A percentile compares a stretch with the other conserved stretches of the same genome.
Conservation (phyloP, 2,329 filamentous ascomycete species). For the Madurella mycetomatis region DNA sequence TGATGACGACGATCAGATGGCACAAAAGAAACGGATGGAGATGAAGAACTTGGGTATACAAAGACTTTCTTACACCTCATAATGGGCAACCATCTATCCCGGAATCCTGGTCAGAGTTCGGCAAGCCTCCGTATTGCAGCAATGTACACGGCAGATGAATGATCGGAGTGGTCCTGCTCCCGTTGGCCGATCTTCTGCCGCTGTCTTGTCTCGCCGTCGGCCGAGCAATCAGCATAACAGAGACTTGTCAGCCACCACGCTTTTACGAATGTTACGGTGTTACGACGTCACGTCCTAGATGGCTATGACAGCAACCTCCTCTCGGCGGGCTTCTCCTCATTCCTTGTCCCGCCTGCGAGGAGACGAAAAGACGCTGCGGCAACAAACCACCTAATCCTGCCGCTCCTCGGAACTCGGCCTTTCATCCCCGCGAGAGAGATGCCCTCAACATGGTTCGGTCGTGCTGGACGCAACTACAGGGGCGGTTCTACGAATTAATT, state of each 20-base stretch:
- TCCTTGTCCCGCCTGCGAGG: conserved; percentile 5
- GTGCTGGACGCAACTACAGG: not conserved
- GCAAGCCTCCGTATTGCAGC: not conserved
- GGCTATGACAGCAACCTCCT: conserved; percentile 25
- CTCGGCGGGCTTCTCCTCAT: conserved; percentile 10
- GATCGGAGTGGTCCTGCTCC: conserved; percentile 1
- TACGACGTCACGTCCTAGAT: conserved; percentile 30
- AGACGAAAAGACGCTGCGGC: conserved; percentile 13
- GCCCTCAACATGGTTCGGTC: not conserved
- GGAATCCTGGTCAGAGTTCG: conserved; percentile 11
- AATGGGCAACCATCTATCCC: conserved; percentile 27
- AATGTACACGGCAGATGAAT: not conserved
- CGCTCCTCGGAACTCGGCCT: not conserved
- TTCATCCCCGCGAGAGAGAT: not conserved
- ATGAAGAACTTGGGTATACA: conserved; percentile 26
- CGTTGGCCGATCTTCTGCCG: not conserved
- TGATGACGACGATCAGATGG: conserved; percentile 24
- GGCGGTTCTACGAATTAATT: not conserved
- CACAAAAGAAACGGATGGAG: conserved; percentile 19
- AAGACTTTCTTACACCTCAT: conserved; percentile 23
- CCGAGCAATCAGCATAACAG: not conserved
- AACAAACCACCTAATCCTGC: conserved; percentile 16
- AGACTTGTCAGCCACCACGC: conserved; percentile 13
- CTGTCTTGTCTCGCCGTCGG: not conserved
- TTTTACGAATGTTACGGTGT: conserved; percentile 29